A percentile compares a stretch with the other conserved stretches of the same genome.
These are phyloP conservation scores for Daldinia sp. DNA, from an alignment of 2,329 filamentous ascomycete species.

Conservation along the genomic window DNA sequence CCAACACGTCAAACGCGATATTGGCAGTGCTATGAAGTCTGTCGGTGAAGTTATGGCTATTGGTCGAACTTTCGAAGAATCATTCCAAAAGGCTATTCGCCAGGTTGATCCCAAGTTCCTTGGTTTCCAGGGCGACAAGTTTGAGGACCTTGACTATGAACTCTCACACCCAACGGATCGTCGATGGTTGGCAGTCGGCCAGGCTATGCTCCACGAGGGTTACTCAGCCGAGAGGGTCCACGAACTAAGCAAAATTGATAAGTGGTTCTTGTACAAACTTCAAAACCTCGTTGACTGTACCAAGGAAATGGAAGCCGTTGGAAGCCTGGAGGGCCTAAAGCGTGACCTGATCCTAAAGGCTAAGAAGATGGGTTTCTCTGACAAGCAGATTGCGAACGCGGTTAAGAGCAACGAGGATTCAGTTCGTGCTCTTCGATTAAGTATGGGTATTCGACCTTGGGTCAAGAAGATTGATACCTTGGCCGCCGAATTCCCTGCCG, in stretches of 20 bases:
- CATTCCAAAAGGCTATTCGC: constrained; percentile 97
- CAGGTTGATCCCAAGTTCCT: constrained; percentile 93
- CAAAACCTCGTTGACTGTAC: constrained; percentile 96
- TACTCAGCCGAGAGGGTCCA: constrained; percentile 93
- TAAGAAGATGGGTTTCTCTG: constrained; percentile 98
- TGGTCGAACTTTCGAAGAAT: constrained; percentile 97
- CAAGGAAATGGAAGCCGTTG: constrained; percentile 82
- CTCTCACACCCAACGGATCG: constrained; percentile 94
- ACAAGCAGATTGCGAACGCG: constrained; percentile 89
- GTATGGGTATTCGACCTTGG: constrained; percentile 90
- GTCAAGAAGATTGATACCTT: constrained; percentile 99
- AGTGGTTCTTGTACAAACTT: constrained; percentile 99
- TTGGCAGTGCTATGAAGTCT: constrained; percentile 98
- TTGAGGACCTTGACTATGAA: constrained; percentile 89
- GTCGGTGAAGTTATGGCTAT: constrained; percentile 99
- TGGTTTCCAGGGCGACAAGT: constrained; percentile 95
- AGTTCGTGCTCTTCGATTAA: constrained; percentile 83
- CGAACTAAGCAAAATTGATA: constrained; percentile 97
- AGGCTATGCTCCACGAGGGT: constrained; percentile 96
- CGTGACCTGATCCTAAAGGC: constrained; percentile 88
- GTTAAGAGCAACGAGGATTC: constrained; percentile 88
- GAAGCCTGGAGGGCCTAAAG: constrained; percentile 83
- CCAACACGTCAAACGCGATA: constrained; percentile 97
- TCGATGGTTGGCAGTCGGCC: constrained; percentile 95
- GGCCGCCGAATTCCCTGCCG: constrained; percentile 93